Evolutionary conservation across 1,284 basidiomycete species (phyloP).

Genomic region (Dichomitus squalens): DNA sequence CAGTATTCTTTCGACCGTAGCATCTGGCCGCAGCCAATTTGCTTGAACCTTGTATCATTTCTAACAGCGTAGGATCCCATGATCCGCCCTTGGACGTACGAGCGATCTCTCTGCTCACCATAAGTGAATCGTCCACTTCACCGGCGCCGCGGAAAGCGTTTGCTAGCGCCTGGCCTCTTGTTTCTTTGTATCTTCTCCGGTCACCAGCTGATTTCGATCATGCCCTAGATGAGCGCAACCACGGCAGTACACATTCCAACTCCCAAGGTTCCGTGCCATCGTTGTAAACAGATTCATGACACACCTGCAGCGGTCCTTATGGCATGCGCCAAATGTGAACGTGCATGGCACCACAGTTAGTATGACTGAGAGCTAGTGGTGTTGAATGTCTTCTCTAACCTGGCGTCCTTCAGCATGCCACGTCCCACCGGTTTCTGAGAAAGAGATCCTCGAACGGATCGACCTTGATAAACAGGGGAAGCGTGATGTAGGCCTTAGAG

Average conservation of each 20-base stretch:
- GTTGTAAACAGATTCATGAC: slow-evolving; percentile 19
- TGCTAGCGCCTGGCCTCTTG: no score
- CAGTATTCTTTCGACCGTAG: no score
- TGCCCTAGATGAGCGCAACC: not conserved
- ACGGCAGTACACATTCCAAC: not conserved
- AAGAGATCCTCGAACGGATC: slow-evolving; percentile 16
- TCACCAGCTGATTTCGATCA: not conserved
- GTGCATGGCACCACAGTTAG: slow-evolving; percentile 28
- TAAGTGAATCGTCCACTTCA: no score
- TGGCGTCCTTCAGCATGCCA: slow-evolving; percentile 20
- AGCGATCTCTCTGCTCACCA: no score
- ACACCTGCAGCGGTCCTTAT: slow-evolving; percentile 22
- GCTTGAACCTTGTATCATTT: no score
- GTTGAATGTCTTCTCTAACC: not conserved
- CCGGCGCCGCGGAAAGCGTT: no score
- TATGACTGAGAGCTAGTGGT: not conserved
- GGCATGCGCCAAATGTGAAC: slow-evolving; percentile 24
- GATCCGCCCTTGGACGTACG: no score
- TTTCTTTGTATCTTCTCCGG: not conserved
- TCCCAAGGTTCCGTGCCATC: slow-evolving; percentile 10
- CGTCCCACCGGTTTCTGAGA: slow-evolving; percentile 22
- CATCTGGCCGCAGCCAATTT: no score
- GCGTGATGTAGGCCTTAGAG: slow-evolving; percentile 8
- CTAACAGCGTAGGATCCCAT: no score
- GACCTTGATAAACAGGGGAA: slow-evolving; percentile 14